Evolutionary conservation across 768 basidiomycete genomes (phyloP), one percentile per base, ranked within the genome.

Genomic region (Baorangia bicolor): DNA sequence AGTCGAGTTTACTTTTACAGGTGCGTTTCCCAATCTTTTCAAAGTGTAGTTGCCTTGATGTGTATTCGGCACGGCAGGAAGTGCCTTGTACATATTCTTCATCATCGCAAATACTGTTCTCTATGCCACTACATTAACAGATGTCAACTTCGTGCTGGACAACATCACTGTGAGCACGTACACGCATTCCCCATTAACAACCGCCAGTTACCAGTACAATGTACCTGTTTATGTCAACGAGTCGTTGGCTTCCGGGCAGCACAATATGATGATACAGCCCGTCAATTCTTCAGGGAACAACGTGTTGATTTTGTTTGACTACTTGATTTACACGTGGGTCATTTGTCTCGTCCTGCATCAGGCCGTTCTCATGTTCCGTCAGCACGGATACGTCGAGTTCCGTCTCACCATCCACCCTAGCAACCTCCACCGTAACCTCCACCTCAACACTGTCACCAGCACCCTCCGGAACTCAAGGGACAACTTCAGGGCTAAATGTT

Each of bases 301-400:
- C n/a, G n/a, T n/a, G n/a, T n/a, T n/a, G n/a, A n/a, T n/a, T n/a
- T n/a, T n/a, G n/a, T n/a, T n/a, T n/a, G 60, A 63, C 28, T 63
- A 63, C 41, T 25, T 59, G 7, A 46, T 62, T 40, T 64, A 63
- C 23, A 59, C 58, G 60, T 63, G 27, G 2, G 61, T 53, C 20
- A 25, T 20, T 11, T 18, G 10, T 55, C 16, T 20, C 7, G 14
- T 27, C 12, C 16, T 27, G 13, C n/a, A 5, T 4, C 18, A 7
- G 10, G 16, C 12, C 13, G 16, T 56, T 37, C 58, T 61, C 28
- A 61, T 27, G 23, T 40, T 47, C n/a, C 9, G 2, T 28, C 44
- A 63, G 62, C 20, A 56, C 28, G 35, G 40, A 55, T 27, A 30
- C 27, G 5, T 35, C 56, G 28, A 45, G 23, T 25, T 21, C 48